Conservation (phyloP, 306 rosid species). For the Vicia faba region DNA sequence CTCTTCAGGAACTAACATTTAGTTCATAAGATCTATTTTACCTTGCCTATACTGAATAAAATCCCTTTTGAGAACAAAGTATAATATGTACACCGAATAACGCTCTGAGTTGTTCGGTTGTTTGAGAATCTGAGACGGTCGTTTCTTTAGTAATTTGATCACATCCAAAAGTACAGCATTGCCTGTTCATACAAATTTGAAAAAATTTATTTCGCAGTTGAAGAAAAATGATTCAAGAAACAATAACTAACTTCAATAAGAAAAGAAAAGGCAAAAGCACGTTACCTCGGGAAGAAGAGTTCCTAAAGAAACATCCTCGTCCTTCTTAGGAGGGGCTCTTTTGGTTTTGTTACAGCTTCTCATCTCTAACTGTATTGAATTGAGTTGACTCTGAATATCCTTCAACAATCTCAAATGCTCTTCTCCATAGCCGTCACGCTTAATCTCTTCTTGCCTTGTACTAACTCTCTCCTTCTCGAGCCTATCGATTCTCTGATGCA, state of each 20-base stretch:
- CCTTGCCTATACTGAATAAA: slow-evolving; percentile 38
- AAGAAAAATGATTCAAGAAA: slow-evolving; percentile 34
- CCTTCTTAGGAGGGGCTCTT: slow-evolving; percentile 46
- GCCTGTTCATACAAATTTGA: slow-evolving; percentile 68
- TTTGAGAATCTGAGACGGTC: slow-evolving; percentile 33
- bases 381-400: slow-evolving; percentile 67
- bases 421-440: slow-evolving; percentile 49
- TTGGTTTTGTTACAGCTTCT: slow-evolving; percentile 46
- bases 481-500: slow-evolving; percentile 58
- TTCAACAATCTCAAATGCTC: slow-evolving; percentile 70
- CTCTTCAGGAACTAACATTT: slow-evolving; percentile 33
- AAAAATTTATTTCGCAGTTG: slow-evolving; percentile 17
- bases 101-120: slow-evolving; percentile 30
- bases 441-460: slow-evolving; percentile 65
- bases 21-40: slow-evolving; percentile 32
- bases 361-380: slow-evolving; percentile 57
- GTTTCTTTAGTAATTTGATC: slow-evolving; percentile 38
- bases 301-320: slow-evolving; percentile 34
- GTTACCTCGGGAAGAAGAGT: slow-evolving; percentile 69
- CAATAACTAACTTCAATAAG: slow-evolving; percentile 5
- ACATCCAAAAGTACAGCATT: slow-evolving; percentile 88
- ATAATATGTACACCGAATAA: slow-evolving; percentile 35
- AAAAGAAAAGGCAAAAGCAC: slow-evolving; percentile 26
- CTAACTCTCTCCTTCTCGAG: slow-evolving; percentile 60
- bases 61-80: slow-evolving; percentile 31